phyloP scores from a whole-genome alignment of 2,329 filamentous ascomycete species.

The Colletotrichum salicis region DNA sequence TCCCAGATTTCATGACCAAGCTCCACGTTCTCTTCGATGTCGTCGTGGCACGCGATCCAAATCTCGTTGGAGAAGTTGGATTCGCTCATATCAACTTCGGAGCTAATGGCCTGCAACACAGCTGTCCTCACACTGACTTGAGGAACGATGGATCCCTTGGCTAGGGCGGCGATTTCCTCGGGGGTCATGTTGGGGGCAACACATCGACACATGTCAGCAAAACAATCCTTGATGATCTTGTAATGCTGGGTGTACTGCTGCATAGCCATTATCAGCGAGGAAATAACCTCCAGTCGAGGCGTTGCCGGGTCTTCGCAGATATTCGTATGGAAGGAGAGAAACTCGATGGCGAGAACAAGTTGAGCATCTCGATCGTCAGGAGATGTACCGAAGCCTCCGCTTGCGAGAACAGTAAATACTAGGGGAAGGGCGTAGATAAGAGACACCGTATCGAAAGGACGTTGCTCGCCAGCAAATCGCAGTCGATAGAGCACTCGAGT shows the following conservation, averaged over 20 bases:
- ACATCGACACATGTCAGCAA: slow-evolving; percentile 85
- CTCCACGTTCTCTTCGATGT: slow-evolving; percentile 86
- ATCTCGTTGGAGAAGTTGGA: slow-evolving; percentile 88
- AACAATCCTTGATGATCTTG: slow-evolving; percentile 92
- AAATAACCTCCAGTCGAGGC: slow-evolving; percentile 79
- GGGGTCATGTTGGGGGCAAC: slow-evolving; percentile 82
- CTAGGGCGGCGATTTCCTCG: slow-evolving; percentile 79
- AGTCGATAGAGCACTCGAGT: slow-evolving; percentile 91
- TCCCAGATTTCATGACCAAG: slow-evolving; percentile 93
- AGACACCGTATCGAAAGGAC: slow-evolving; percentile 90
- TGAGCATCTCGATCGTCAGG: slow-evolving; percentile 89
- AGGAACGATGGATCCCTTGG: slow-evolving; percentile 81
- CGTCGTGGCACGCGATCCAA: slow-evolving; percentile 93
- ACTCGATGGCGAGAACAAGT: slow-evolving; percentile 86
- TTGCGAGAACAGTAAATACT: slow-evolving; percentile 79
- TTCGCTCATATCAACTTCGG: slow-evolving; percentile 92
- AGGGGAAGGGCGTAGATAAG: slow-evolving; percentile 89
- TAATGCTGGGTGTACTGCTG: slow-evolving; percentile 92
- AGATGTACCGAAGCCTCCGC: slow-evolving; percentile 79
- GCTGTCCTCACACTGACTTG: slow-evolving; percentile 84
- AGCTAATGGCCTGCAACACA: slow-evolving; percentile 87
- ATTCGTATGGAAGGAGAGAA: slow-evolving; percentile 88
- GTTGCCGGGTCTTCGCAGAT: slow-evolving; percentile 79
- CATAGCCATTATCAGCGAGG: slow-evolving; percentile 82
- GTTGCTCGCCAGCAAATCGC: slow-evolving; percentile 89